Conservation (phyloP, 1,139 yeast species). For the Protomyces inouyei region DNA sequence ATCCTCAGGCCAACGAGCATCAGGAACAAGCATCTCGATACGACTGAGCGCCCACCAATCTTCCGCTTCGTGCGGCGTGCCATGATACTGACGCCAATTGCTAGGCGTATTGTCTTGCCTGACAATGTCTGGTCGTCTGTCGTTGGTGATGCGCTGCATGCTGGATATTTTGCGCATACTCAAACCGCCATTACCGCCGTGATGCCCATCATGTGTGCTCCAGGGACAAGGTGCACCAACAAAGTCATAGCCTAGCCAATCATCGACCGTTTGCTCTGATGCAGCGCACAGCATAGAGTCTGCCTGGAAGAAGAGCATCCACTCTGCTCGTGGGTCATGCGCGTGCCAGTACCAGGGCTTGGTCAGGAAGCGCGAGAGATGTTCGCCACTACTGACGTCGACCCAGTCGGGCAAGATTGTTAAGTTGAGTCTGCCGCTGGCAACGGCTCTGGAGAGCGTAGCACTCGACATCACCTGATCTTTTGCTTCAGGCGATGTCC, state of each 20-base stretch:
- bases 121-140: neutral
- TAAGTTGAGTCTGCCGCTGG: constrained; percentile 8
- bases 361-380: constrained; percentile 11
- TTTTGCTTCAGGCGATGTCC: neutral
- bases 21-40: constrained; percentile 6
- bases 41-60: constrained; percentile 19
- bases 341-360: constrained; percentile 23
- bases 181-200: constrained; percentile 21
- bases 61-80: constrained; percentile 6
- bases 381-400: constrained; percentile 10
- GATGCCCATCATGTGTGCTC: neutral
- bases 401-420: constrained; percentile 8
- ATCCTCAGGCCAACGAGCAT: constrained; percentile 18
- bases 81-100: neutral
- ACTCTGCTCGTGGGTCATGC: constrained; percentile 10
- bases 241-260: constrained; percentile 24
- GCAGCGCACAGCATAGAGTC: constrained; percentile 13
- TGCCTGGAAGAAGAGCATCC: constrained; percentile 23
- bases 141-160: constrained; percentile 6
- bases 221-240: constrained; percentile 11
- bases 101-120: neutral
- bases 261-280: constrained; percentile 16
- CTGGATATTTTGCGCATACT: constrained; percentile 1
- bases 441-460: neutral
- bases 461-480: neutral